A percentile compares a stretch with the other conserved stretches of the same genome.
Evolutionary conservation across 208 protist genomes (phyloP).

Genomic region (Acanthamoeba healyi): DNA sequence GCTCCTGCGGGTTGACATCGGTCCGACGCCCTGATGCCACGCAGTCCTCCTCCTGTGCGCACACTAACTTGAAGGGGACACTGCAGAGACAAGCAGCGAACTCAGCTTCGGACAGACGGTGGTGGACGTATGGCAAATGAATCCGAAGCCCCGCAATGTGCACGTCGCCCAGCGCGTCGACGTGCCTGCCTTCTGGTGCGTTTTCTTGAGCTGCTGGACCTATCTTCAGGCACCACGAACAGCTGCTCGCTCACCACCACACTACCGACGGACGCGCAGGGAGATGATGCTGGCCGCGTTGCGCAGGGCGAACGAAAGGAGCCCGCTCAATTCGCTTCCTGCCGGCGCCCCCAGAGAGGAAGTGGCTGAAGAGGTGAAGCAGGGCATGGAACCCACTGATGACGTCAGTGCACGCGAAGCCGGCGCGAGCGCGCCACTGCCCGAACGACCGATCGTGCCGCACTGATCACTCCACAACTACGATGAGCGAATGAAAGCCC

Average conservation of each 20-base stretch:
- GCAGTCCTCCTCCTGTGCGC: background rate
- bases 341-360: background rate
- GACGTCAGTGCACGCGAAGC: background rate
- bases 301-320: background rate
- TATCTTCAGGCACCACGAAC: background rate
- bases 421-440: background rate
- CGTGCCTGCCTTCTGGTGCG: conserved; percentile 44
- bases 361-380: background rate
- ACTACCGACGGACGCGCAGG: background rate
- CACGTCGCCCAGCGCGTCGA: conserved; percentile 45
- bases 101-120: conserved; percentile 67
- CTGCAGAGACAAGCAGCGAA: conserved; percentile 51
- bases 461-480: background rate
- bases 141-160: conserved; percentile 13
- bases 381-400: background rate
- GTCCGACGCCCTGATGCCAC: background rate
- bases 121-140: conserved; percentile 69
- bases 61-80: background rate
- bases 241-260: background rate
- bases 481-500: too few species aligned
- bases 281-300: conserved; percentile 39
- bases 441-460: background rate
- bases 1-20: conserved; percentile 70
- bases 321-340: conserved; percentile 14
- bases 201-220: background rate